These are phyloP conservation scores for Volvox carteri DNA, from an alignment of 163 green algal genomes.

Conservation along the genomic window DNA sequence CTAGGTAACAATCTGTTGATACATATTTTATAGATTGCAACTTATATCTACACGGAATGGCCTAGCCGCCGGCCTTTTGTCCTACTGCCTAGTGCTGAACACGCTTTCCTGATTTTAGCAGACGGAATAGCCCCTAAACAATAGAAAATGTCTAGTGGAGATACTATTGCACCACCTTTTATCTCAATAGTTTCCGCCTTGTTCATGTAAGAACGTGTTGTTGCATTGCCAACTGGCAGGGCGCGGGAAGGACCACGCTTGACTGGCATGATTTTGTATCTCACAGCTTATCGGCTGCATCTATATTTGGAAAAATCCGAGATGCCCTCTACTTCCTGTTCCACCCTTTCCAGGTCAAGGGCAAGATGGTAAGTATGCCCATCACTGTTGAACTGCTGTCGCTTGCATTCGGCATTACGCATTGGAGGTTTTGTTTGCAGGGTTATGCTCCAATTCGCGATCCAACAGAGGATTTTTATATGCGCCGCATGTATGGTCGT, in stretches of 20 bases:
- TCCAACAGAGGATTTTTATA: constrained; percentile 73
- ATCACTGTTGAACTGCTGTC: not conserved
- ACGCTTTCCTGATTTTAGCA: not conserved
- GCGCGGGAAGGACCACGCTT: not conserved
- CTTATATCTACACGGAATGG: not conserved
- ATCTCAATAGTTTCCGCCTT: constrained; percentile 27
- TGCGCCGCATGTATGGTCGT: constrained; percentile 71
- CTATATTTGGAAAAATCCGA: constrained; percentile 25
- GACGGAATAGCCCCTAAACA: not conserved
- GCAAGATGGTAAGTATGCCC: not conserved
- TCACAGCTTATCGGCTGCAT: constrained; percentile 14
- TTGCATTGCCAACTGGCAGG: not conserved
- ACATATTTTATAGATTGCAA: not conserved
- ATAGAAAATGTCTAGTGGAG: constrained; percentile 21
- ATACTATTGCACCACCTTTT: constrained; percentile 23
- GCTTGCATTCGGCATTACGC: not conserved
- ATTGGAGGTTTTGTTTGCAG: constrained; percentile 26
- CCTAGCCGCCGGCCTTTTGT: not conserved
- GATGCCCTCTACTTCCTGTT: constrained; percentile 18
- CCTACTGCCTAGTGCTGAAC: not conserved
- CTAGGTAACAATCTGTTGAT: not conserved
- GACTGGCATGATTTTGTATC: not conserved
- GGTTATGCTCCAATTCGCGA: constrained; percentile 68
- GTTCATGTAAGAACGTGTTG: not conserved
- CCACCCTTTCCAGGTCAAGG: not conserved